Evolutionary conservation across 352 stramenopile species (phyloP), one percentile per base, ranked within the genome.

Genomic region (Pelagophyceae sp.): DNA sequence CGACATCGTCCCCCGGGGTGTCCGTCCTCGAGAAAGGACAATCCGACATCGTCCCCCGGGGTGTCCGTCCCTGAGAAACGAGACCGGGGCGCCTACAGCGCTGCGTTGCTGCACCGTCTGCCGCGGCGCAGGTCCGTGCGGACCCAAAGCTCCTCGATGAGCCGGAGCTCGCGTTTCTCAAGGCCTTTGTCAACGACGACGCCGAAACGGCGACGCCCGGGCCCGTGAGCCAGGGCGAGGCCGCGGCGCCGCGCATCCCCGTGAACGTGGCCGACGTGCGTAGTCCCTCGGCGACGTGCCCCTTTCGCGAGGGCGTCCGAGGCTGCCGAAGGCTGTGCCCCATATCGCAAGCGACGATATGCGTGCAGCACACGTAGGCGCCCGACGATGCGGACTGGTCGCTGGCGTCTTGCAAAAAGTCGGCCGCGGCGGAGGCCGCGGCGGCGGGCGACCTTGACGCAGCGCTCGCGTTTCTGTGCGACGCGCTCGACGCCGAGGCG

Each of bases 341-440:
- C n/a, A n/a, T n/a, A n/a, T n/a, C n/a, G n/a, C n/a, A n/a, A n/a
- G n/a, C n/a, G n/a, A n/a, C n/a, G n/a, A n/a, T n/a, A n/a, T n/a
- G n/a, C n/a, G n/a, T n/a, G n/a, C n/a, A n/a, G n/a, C n/a, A n/a
- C n/a, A n/a, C n/a, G n/a, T n/a, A 54, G 67, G 67, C 67, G 35
- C 67, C 67, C 20, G 67, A 74, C 2, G 67, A 74, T 37, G 67
- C 67, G 17, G 67, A 74, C 67, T 74, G 67, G 67, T 35, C 15
- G 15, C 3, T 54, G 17, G 67, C 67, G 35, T 6, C 5, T 1
- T 25, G 0, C 35, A 74, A 74, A n/a, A 74, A 74, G 67, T 58
- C 35, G 17, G 67, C 33, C 11, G 67, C 67, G 27, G 11, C 27
- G 5, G 67, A 17, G 19, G 35, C 37, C 11, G 37, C 67, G 35